Conservation (phyloP, 129 eudicot species). For the Calendula officinalis region DNA sequence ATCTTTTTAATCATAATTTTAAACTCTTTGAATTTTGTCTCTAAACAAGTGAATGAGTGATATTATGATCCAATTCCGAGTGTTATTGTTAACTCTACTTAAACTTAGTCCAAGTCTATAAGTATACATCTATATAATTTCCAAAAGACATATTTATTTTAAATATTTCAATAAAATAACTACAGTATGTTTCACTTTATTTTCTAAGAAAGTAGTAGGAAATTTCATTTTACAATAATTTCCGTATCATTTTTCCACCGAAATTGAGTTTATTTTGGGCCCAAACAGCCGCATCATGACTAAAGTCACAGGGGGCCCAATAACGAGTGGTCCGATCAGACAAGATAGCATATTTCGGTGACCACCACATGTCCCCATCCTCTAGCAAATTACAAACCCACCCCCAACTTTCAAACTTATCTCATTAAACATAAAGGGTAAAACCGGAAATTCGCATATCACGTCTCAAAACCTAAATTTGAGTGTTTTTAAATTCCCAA, state of each 20-base stretch:
- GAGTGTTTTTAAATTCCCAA: conserved; percentile 33
- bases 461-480: conserved; percentile 27
- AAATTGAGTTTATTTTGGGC: conserved; percentile 17
- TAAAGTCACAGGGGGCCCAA: conserved; percentile 25
- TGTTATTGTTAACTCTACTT: no score
- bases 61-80: no score
- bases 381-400: conserved; percentile 1
- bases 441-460: neutral
- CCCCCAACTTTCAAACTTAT: neutral
- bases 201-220: neutral
- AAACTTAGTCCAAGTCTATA: neutral
- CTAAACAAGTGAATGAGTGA: no score
- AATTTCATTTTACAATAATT: neutral
- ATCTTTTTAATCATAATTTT: no score
- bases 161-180: neutral
- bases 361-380: neutral
- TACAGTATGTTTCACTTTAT: neutral
- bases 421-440: neutral
- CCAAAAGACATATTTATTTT: no score
- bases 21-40: no score
- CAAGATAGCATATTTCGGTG: conserved; percentile 16
- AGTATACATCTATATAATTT: no score
- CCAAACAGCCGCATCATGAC: conserved; percentile 29
- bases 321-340: conserved; percentile 21
- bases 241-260: conserved; percentile 30